Percentiles rank a stretch among this genome's conserved stretches.
Evolutionary conservation across 345 rosid species (phyloP).

Genomic region (Gossypium thurberi): DNA sequence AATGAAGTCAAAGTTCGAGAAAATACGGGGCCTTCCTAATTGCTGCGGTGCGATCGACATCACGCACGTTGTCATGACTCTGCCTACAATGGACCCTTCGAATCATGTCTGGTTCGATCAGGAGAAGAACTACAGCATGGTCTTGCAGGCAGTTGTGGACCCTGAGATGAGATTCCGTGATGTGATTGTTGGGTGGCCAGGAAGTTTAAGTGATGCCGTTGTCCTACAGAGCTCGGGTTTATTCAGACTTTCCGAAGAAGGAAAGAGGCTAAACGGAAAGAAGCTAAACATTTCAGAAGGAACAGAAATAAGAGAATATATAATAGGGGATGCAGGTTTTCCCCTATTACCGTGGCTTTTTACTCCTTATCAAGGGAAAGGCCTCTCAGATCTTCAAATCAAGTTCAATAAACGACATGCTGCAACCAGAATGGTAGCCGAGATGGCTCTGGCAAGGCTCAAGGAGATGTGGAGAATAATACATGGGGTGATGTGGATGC

Average conservation of each 20-base stretch:
- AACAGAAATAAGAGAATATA: conserved; percentile 45
- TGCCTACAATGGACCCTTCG: conserved; percentile 49
- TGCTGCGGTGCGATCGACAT: conserved; percentile 65
- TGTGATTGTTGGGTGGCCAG: conserved; percentile 60
- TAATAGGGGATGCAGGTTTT: conserved; percentile 51
- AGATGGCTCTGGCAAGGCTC: conserved; percentile 53
- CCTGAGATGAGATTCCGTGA: conserved; percentile 64
- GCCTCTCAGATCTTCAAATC: conserved; percentile 29
- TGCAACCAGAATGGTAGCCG: conserved; percentile 39
- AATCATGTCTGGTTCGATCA: conserved; percentile 55
- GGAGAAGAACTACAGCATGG: conserved; percentile 67
- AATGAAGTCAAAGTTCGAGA: conserved; percentile 54
- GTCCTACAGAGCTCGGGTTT: conserved; percentile 54
- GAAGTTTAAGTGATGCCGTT: conserved; percentile 34
- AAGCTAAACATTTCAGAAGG: conserved; percentile 33
- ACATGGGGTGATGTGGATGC: conserved; percentile 73
- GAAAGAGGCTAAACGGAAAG: conserved; percentile 46
- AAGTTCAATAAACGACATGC: conserved; percentile 56
- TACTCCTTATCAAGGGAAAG: conserved; percentile 56
- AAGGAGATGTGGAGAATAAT: conserved; percentile 81
- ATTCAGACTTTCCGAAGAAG: conserved; percentile 52
- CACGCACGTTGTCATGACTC: conserved; percentile 57
- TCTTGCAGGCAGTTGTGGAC: conserved; percentile 62
- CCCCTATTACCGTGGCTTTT: conserved; percentile 63
- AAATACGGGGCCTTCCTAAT: conserved; percentile 49